Evolutionary conservation across 2,329 filamentous ascomycete species (phyloP).

Genomic region (Pseudocercospora musae): DNA sequence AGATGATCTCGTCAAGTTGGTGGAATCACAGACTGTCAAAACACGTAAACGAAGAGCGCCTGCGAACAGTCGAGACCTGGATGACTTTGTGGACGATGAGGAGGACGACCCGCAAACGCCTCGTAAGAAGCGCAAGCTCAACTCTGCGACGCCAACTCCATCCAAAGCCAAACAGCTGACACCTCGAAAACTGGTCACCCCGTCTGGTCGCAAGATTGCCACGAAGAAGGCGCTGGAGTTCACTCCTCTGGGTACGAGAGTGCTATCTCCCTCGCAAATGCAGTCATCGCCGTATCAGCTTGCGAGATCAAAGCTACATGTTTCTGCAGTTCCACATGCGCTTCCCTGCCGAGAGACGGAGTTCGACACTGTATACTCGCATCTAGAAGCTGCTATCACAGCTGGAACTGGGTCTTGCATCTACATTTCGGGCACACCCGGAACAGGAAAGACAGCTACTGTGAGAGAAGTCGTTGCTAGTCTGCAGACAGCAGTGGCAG

Average conservation of each 20-base stretch:
- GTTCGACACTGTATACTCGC: constrained; percentile 86
- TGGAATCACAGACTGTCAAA: constrained; percentile 70
- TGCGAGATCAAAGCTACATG: constrained; percentile 83
- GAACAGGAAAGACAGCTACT: constrained; percentile 95
- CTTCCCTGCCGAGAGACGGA: constrained; percentile 90
- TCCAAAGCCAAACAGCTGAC: constrained; percentile 46
- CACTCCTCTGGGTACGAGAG: constrained; percentile 86
- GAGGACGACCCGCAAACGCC: constrained; percentile 44
- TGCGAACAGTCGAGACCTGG: constrained; percentile 36
- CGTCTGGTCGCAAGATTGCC: constrained; percentile 65
- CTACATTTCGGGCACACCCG: constrained; percentile 98
- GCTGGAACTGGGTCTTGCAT: constrained; percentile 94
- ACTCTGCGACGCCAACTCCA: constrained; percentile 43
- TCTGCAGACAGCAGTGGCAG: constrained; percentile 79
- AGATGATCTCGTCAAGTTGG: constrained; percentile 60
- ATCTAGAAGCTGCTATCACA: constrained; percentile 89
- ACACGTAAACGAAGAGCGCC: constrained; percentile 54
- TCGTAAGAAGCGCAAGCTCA: constrained; percentile 49
- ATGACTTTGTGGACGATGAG: constrained; percentile 47
- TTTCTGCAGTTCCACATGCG: constrained; percentile 84
- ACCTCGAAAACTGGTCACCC: constrained; percentile 57
- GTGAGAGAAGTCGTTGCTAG: constrained; percentile 91
- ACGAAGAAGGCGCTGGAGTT: constrained; percentile 91
- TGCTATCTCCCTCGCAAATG: constrained; percentile 70
- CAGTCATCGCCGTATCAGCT: constrained; percentile 86